Base-by-base conservation (phyloP, 75 land plant species). In the Pseudotsuga menziesii region DNA sequence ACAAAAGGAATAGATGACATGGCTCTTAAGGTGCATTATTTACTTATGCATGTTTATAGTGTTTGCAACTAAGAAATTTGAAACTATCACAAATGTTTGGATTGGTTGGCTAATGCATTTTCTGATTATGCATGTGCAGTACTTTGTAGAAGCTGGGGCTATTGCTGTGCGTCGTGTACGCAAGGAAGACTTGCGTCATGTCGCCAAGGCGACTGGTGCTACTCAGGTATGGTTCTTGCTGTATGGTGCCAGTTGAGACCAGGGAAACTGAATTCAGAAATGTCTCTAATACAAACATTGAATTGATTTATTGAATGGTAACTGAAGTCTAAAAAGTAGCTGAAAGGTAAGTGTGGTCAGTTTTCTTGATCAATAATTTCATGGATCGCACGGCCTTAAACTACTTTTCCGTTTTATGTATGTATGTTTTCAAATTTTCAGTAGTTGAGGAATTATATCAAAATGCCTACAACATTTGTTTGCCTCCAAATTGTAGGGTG, bases 1-100 rank as follows among this genome's bases (percentile, higher is more conserved):
- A 90, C 98, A 14, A 97, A 97, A 82, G 99, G 98, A n/a, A 94
- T 97, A 78, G 99, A 97, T 88, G 99, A 97, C 76, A 97, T 97
- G 99, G 86, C 98, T 75, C 87, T 94, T 35, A 97, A 97, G 98
- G 99, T 88, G 74, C 23, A 36, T 35, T 55, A 14, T 36, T 63
- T 15, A 22, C 26, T 61, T 75, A 35, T 72, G 17, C 5, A 35
- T 58, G 41, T 14, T 39, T 14, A 25, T 58, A 26, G 27, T 27
- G 63, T 5, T 76, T 76, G 71, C 77, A 76, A 71, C 12, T 35
- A 16, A 41, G 74, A 48, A 57, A 13, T 52, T 76, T 6, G 0
- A 20, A 16, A 70, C 17, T 26, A 27, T 69, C 22, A 55, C 48
- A 35, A 36, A 9, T 76, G 11, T 63, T 71, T 22, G 8, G 23